Base-by-base conservation (phyloP, 2,329 filamentous ascomycete species). In the Byssothecium circinans region DNA sequence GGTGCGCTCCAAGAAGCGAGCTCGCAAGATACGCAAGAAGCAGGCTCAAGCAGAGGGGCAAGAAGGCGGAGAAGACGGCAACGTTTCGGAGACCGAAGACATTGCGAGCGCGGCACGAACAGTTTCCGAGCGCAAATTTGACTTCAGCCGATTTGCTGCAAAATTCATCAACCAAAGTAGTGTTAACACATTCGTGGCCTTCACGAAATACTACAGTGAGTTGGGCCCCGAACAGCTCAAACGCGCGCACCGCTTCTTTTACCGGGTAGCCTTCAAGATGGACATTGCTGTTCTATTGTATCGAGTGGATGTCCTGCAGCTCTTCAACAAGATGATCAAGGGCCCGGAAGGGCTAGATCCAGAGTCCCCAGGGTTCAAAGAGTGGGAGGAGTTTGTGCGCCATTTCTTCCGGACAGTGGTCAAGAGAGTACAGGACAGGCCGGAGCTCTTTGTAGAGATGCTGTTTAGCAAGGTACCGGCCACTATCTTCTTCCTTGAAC, bases 201-300 rank as follows among this genome's bases (percentile, higher is more conserved):
- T 96, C 54, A 84, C 86, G 0, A 82, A 80, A 38, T 92, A 85
- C 72, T 96, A 95, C 72, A 80, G 78, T 33, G 94, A 99, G 55
- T 79, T 99, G 10, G 81, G 84, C 43, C 78, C 84, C 2, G 78
- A 84, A 30, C 94, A 99, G 67, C 76, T 97, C 30, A 97, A 97
- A 74, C 85, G 94, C 5, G 87, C 87, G 11, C 94, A 97, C 73
- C 87, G 94, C 6, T 99, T 92, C 70, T 91, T 99, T 64, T 95
- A 97, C 64, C 86, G 92, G 0, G 80, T 95, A 10, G 91, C 91
- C 0, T 97, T 97, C 77, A 99, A 97, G 73, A 88, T 95, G 70
- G 89, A 96, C 38, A 85, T 94, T 75, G 86, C 85, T 47, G 86
- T 96, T 18, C 82, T 96, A 74, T 78, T 99, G 1, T 97, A 91